Base-by-base conservation (phyloP, 768 basidiomycete genomes). In the Rhizopogon vesiculosus region DNA sequence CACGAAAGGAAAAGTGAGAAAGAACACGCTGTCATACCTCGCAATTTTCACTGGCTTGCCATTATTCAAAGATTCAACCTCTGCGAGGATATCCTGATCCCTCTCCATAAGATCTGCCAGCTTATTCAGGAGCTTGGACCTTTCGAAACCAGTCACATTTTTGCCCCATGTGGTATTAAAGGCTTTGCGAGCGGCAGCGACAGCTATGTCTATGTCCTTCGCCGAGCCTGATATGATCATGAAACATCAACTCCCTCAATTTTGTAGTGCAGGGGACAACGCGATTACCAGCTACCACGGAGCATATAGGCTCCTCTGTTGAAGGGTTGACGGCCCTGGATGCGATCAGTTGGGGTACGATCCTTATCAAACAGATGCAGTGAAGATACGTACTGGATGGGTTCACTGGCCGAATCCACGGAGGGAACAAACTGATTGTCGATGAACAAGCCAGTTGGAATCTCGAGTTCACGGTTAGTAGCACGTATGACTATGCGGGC, bases 31-130 rank as follows among this genome's bases (percentile, higher is more conserved):
- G 22, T 10, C 38, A 31, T 56, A 80, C 79, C 77, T 72, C 28
- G 82, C 81, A 50, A 81, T 70, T 61, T 76, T 83, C 60, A 91
- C 76, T n/a, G 87, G 91, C 74, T 97, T 96, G 43, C 94, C 95
- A 65, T 93, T 94, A 74, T 98, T 93, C 56, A 95, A 75, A 43
- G 84, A 71, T 70, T 96, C 93, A 45, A 96, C 76, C 65, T 90
- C 90, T 15, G 89, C 91, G 18, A 97, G 82, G 60, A 85, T 81
- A 69, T 94, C 78, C 25, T 84, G 76, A 67, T 96, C 87, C 59
- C 87, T 78, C 69, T 96, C 94, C 51, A 96, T 92, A 60, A 97
- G 79, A 66, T 93, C 91, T 18, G 93, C 93, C 25, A 96, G 82
- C 69, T 86, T 91, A 75, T 89, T 85, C 49, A 97, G 73, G 53